These are phyloP conservation scores for Fusarium albidum DNA, from an alignment of 2,329 filamentous ascomycete genomes.

Conservation along the genomic window DNA sequence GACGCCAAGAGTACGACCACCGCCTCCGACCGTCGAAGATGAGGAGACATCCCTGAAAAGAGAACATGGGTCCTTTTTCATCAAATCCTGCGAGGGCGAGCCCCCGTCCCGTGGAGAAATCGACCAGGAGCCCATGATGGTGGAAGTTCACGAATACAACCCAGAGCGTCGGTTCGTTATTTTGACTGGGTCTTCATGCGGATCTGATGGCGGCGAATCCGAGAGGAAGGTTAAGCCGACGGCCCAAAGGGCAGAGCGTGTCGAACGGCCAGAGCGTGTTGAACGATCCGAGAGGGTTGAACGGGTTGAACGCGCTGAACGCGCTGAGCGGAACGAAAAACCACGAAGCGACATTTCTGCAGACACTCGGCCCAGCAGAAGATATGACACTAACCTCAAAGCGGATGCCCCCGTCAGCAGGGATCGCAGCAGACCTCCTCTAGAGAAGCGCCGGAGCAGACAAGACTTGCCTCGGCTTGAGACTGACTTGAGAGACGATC, in stretches of 20 bases:
- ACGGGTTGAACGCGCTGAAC: constrained; percentile 5
- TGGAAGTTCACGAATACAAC: constrained; percentile 67
- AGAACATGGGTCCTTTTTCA: constrained; percentile 58
- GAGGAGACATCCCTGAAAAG: constrained; percentile 68
- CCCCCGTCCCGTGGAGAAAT: constrained; percentile 68
- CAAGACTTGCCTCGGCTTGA: constrained; percentile 55
- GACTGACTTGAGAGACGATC: constrained; percentile 47
- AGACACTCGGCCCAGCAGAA: constrained; percentile 22
- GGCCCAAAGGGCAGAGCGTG: constrained; percentile 21
- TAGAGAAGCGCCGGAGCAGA: constrained; percentile 44
- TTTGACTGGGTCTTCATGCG: constrained; percentile 49
- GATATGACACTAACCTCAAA: constrained; percentile 30
- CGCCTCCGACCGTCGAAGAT: constrained; percentile 74
- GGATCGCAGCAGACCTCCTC: constrained; percentile 34
- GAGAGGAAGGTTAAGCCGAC: constrained; percentile 35
- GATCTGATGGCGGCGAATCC: constrained; percentile 36
- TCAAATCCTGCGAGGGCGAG: constrained; percentile 56
- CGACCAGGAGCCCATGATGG: constrained; percentile 73
- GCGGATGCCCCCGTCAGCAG: constrained; percentile 19
- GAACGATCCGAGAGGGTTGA: neutral
- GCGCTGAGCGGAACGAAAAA: constrained; percentile 20
- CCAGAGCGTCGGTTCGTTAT: constrained; percentile 73
- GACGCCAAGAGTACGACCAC: constrained; percentile 56
- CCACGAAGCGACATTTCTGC: constrained; percentile 15
- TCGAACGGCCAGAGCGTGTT: constrained; percentile 7